phyloP scores from a whole-genome alignment of 768 basidiomycete species.

The Tremella mesenterica region DNA sequence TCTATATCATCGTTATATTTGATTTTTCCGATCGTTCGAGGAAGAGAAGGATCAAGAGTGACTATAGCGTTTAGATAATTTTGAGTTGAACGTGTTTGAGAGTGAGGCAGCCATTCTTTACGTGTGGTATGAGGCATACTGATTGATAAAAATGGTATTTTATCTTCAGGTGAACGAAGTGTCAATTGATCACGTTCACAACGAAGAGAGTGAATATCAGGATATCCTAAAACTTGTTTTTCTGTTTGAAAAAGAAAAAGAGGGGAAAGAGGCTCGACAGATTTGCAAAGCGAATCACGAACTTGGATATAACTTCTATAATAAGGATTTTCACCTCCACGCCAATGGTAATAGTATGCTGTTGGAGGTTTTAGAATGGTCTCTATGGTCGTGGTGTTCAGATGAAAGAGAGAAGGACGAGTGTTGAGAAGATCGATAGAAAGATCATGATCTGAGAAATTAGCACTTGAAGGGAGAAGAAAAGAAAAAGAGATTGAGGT shows the following conservation, averaged over 20 bases:
- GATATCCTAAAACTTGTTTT: not conserved
- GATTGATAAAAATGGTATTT: not conserved
- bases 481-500: no score
- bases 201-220: not conserved
- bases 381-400: slow-evolving; percentile 29
- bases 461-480: not conserved
- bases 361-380: slow-evolving; percentile 13
- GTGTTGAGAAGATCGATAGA: not conserved
- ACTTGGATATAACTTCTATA: slow-evolving; percentile 5
- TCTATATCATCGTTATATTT: slow-evolving; percentile 3
- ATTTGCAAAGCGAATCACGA: slow-evolving; percentile 1
- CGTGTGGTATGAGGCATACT: not conserved
- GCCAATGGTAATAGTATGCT: not conserved
- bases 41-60: slow-evolving; percentile 18
- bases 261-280: slow-evolving; percentile 7
- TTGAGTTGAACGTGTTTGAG: slow-evolving; percentile 19
- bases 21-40: no score
- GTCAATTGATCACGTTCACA: not conserved
- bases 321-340: slow-evolving; percentile 10
- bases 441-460: not conserved
- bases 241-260: not conserved
- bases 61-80: slow-evolving; percentile 27
- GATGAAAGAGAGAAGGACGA: slow-evolving; percentile 16
- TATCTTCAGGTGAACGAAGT: not conserved
- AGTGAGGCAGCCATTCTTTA: slow-evolving; percentile 18